Evolutionary conservation across 2,329 filamentous ascomycete genomes (phyloP).

Genomic region (Stagonosporopsis tanaceti): DNA sequence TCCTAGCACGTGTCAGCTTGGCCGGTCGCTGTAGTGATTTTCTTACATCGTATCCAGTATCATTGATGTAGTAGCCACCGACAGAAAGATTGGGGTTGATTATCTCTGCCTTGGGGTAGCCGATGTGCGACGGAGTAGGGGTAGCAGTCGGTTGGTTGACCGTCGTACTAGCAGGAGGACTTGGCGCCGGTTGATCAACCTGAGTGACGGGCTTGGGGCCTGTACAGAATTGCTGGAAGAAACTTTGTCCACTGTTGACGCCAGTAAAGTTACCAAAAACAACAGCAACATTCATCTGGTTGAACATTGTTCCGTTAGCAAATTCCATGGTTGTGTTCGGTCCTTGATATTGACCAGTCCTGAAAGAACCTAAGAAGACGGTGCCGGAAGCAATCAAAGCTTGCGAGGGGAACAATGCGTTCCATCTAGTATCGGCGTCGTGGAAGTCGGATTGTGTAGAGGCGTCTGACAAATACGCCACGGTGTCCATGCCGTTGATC

Average conservation of each 20-base stretch:
- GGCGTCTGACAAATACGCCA: slow-evolving; percentile 44
- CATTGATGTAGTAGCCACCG: slow-evolving; percentile 57
- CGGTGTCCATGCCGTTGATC: slow-evolving; percentile 49
- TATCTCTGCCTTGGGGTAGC: slow-evolving; percentile 52
- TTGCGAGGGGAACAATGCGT: slow-evolving; percentile 49
- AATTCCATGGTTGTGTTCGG: slow-evolving; percentile 48
- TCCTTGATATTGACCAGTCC: slow-evolving; percentile 42
- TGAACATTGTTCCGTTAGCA: slow-evolving; percentile 46
- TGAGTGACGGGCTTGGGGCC: slow-evolving; percentile 31
- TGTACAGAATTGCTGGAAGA: slow-evolving; percentile 52
- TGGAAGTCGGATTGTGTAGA: slow-evolving; percentile 45
- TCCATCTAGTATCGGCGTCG: slow-evolving; percentile 53
- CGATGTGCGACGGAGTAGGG: slow-evolving; percentile 41
- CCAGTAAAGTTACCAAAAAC: slow-evolving; percentile 44
- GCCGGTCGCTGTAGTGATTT: slow-evolving; percentile 28
- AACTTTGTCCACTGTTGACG: slow-evolving; percentile 50
- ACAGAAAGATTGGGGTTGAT: slow-evolving; percentile 48
- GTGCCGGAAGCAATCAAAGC: slow-evolving; percentile 39
- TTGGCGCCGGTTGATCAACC: slow-evolving; percentile 22
- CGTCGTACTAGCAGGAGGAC: slow-evolving; percentile 24
- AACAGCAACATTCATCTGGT: slow-evolving; percentile 43
- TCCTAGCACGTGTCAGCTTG: slow-evolving; percentile 50
- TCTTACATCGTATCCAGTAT: slow-evolving; percentile 50
- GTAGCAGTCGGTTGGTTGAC: slow-evolving; percentile 24
- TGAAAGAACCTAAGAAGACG: slow-evolving; percentile 41